phyloP scores from a whole-genome alignment of 345 rosid genomes.

The Cardamine chenopodiifolia region DNA sequence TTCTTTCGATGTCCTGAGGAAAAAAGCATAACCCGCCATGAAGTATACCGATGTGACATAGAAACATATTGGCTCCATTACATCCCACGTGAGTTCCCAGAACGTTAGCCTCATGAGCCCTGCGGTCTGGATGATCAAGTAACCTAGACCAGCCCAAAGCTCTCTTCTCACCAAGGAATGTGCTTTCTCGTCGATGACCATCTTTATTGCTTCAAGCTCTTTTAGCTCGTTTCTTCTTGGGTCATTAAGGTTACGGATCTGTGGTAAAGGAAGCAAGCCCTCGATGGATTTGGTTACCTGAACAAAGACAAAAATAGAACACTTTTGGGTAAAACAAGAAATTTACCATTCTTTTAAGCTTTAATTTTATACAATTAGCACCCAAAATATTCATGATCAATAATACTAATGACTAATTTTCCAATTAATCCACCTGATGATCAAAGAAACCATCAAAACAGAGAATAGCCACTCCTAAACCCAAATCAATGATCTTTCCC shows the following conservation, averaged over 20 bases:
- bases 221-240: conserved; percentile 68
- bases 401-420: neutral
- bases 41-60: conserved; percentile 67
- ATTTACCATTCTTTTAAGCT: neutral
- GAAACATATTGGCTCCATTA: conserved; percentile 99
- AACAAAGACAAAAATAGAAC: conserved; percentile 21
- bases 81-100: conserved; percentile 99
- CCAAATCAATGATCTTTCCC: neutral
- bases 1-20: conserved; percentile 79
- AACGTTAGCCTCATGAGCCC: conserved; percentile 96
- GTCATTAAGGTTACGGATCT: conserved; percentile 46
- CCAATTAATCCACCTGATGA: too few relatives aligned
- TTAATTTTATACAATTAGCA: conserved; percentile 2
- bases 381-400: conserved; percentile 10
- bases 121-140: conserved; percentile 70
- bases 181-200: conserved; percentile 58
- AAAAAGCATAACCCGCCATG: conserved; percentile 77
- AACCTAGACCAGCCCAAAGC: conserved; percentile 75
- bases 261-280: conserved; percentile 66
- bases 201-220: conserved; percentile 60
- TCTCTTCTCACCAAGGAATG: conserved; percentile 61
- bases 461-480: conserved; percentile 6
- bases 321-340: conserved; percentile 37
- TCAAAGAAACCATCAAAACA: conserved; percentile 8
- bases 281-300: conserved; percentile 78